Evolutionary conservation across 2,329 filamentous ascomycete genomes (phyloP).

Genomic region (Fusarium camptoceras): DNA sequence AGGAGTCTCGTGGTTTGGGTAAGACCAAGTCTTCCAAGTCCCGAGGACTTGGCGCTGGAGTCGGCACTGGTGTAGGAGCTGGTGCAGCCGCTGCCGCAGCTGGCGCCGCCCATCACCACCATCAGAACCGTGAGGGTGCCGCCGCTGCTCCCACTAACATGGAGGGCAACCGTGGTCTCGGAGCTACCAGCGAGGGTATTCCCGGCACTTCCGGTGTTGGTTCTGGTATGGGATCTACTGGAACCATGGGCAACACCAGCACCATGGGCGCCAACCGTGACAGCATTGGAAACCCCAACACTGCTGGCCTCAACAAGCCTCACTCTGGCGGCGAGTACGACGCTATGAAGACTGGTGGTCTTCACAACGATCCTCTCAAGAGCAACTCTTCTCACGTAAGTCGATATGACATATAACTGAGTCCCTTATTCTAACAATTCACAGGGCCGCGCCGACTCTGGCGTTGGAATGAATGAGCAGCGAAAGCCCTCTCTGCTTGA

Average conservation of each 20-base stretch:
- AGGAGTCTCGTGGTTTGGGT: slow-evolving; percentile 31
- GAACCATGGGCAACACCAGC: background rate
- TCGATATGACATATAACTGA: accelerated
- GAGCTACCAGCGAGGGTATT: background rate
- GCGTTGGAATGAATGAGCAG: slow-evolving; percentile 21
- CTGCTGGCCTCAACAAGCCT: slow-evolving; percentile 19
- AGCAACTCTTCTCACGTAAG: slow-evolving; percentile 28
- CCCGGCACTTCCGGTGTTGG: slow-evolving; percentile 11
- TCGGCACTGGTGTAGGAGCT: slow-evolving; percentile 10
- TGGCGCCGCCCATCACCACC: slow-evolving; percentile 28
- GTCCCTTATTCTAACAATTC: background rate
- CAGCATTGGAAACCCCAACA: slow-evolving; percentile 11
- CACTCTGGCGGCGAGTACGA: slow-evolving; percentile 14
- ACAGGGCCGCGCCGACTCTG: slow-evolving; percentile 28
- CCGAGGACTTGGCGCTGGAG: slow-evolving; percentile 21
- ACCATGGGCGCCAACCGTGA: background rate
- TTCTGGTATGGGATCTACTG: slow-evolving; percentile 6
- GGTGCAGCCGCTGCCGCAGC: slow-evolving; percentile 10
- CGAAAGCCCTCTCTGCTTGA: slow-evolving; percentile 38
- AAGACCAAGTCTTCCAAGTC: slow-evolving; percentile 26
- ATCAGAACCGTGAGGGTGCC: slow-evolving; percentile 14
- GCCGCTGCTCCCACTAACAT: background rate
- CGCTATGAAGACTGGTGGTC: slow-evolving; percentile 20
- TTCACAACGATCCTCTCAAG: slow-evolving; percentile 29
- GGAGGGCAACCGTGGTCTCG: slow-evolving; percentile 3